phyloP scores from a whole-genome alignment of 2,329 filamentous ascomycete genomes.

The Phialophora tarda region DNA sequence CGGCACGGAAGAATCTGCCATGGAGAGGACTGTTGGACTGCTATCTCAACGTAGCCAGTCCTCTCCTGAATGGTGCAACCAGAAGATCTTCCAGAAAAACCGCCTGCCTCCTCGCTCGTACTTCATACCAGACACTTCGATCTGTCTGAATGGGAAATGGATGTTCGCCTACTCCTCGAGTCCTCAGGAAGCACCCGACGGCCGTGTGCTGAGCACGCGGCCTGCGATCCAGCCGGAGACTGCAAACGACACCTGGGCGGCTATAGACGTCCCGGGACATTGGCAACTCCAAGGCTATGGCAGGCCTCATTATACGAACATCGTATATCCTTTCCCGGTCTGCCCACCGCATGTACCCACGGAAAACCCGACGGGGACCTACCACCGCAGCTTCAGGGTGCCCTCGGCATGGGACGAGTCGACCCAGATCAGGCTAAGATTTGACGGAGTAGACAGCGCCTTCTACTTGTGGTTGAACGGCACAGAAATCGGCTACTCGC shows the following conservation, averaged over 20 bases:
- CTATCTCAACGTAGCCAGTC: not conserved
- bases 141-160: conserved; percentile 62
- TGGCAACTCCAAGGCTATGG: conserved; percentile 75
- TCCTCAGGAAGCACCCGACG: conserved; percentile 24
- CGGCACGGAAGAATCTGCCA: not conserved
- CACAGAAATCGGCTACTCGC: conserved; percentile 67
- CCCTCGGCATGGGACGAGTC: conserved; percentile 46
- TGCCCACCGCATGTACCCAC: conserved; percentile 67
- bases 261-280: conserved; percentile 67
- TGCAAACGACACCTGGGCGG: conserved; percentile 54
- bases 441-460: conserved; percentile 74
- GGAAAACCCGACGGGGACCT: conserved; percentile 69
- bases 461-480: conserved; percentile 74
- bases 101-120: conserved; percentile 60
- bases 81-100: conserved; percentile 60
- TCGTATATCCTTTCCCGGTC: conserved; percentile 69
- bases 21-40: conserved; percentile 3
- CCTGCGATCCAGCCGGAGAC: conserved; percentile 27
- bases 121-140: conserved; percentile 55
- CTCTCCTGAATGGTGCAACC: conserved; percentile 42
- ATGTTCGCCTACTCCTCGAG: conserved; percentile 50
- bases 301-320: conserved; percentile 71
- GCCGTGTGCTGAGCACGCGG: conserved; percentile 5
- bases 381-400: conserved; percentile 60
- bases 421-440: conserved; percentile 67